phyloP scores from a whole-genome alignment of 352 stramenopile genomes.

The Discostella stelligera region DNA sequence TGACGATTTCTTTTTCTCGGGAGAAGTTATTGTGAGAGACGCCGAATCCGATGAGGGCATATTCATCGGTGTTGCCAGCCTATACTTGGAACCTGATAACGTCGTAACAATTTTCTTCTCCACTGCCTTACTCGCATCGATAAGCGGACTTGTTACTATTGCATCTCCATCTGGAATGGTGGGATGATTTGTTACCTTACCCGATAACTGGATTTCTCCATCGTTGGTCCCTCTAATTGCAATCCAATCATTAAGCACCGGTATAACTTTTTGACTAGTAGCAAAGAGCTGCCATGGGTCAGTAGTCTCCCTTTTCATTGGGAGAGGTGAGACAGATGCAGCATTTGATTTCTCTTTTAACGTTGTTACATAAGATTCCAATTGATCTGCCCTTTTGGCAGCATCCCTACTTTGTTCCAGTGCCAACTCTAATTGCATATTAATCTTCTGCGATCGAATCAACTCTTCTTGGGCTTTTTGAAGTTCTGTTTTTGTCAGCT shows the following conservation, averaged over 20 bases:
- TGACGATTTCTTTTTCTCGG: conserved; percentile 17
- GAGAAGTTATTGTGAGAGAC: conserved; percentile 9
- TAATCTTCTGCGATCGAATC: conserved; percentile 5
- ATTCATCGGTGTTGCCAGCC: conserved; percentile 51
- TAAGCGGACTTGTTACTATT: conserved; percentile 68
- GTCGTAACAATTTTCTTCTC: conserved; percentile 66
- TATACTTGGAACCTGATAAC: conserved; percentile 67
- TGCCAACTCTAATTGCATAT: conserved; percentile 32
- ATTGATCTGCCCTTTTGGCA: conserved; percentile 18
- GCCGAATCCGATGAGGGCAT: conserved; percentile 21
- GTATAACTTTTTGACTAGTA: conserved; percentile 35
- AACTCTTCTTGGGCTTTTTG: conserved; percentile 6
- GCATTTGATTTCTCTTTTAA: conserved; percentile 7
- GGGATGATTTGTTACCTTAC: conserved; percentile 66
- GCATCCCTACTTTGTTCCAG: conserved; percentile 26
- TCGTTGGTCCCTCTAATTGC: conserved; percentile 40
- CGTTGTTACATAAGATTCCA: conserved; percentile 23
- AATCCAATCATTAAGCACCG: conserved; percentile 65
- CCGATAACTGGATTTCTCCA: conserved; percentile 57
- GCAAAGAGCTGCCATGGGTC: conserved; percentile 42
- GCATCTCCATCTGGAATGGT: conserved; percentile 72
- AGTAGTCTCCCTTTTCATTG: conserved; percentile 3
- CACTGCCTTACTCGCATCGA: conserved; percentile 36
- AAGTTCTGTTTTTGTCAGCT: conserved; percentile 18
- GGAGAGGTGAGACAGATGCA: background rate